A percentile compares a stretch with the other conserved stretches of the same genome.
Conservation (phyloP, 257 asterid genomes). For the Solanum bukasovii region DNA sequence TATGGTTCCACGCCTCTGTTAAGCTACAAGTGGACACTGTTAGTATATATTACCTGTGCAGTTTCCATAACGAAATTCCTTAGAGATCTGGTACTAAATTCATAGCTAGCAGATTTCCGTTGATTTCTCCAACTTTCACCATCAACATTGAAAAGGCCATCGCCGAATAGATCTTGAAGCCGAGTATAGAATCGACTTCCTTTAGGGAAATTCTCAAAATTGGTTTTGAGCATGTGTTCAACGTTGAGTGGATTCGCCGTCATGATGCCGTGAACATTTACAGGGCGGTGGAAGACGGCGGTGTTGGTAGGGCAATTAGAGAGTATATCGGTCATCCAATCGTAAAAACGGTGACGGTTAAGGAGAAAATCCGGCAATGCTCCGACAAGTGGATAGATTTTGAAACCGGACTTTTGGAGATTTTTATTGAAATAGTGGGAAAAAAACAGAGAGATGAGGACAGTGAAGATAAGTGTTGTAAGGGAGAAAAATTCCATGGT, state of each 20-base stretch:
- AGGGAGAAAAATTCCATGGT: not conserved
- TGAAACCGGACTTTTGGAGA: not conserved
- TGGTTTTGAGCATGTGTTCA: not conserved
- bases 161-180: not conserved
- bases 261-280: not conserved
- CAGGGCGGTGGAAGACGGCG: not conserved
- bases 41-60: not conserved
- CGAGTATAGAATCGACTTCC: not conserved
- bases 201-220: not conserved
- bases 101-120: not conserved
- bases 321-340: not conserved
- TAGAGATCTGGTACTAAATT: not conserved
- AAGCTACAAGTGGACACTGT: not conserved
- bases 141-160: not conserved
- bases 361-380: not conserved
- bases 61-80: not conserved
- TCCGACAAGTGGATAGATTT: not conserved
- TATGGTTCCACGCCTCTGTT: not conserved
- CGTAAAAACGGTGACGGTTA: not conserved
- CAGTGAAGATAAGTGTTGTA: not conserved
- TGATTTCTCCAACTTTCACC: not conserved
- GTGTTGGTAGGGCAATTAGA: not conserved
- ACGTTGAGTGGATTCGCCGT: not conserved
- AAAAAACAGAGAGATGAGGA: not conserved
- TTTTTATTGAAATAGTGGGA: not conserved